Evolutionary conservation across 2,329 filamentous ascomycete species (phyloP).

Genomic region (Exophiala sp.): DNA sequence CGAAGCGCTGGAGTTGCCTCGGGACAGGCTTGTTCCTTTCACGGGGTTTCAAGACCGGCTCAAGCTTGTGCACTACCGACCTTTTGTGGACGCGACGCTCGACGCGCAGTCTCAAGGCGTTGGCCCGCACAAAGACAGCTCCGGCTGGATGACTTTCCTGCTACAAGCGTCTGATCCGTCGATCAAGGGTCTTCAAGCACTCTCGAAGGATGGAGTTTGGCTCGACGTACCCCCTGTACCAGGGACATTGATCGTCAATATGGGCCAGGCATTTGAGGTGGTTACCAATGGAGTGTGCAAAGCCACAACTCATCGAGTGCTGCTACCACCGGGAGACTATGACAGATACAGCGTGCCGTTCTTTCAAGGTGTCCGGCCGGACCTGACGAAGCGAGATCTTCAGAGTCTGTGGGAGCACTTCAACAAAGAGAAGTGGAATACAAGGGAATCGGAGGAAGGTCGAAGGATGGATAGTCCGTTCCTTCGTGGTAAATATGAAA

Average conservation of each 20-base stretch:
- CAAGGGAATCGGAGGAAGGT: conserved; percentile 37
- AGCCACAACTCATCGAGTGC: conserved; percentile 42
- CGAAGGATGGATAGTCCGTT: conserved; percentile 49
- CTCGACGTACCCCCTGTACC: conserved; percentile 43
- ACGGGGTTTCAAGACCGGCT: conserved; percentile 57
- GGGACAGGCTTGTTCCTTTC: conserved; percentile 51
- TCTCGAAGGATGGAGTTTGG: conserved; percentile 46
- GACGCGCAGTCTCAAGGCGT: conserved; percentile 50
- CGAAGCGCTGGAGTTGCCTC: conserved; percentile 50
- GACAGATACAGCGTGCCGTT: conserved; percentile 44
- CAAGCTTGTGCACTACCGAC: conserved; percentile 38
- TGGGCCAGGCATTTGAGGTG: conserved; percentile 44
- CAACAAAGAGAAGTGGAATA: conserved; percentile 12
- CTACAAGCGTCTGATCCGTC: conserved; percentile 56
- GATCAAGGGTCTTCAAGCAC: conserved; percentile 45
- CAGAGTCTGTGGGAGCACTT: conserved; percentile 42
- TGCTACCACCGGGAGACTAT: conserved; percentile 37
- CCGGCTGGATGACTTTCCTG: conserved; percentile 56
- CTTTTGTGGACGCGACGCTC: conserved; percentile 17
- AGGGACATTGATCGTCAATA: conserved; percentile 47
- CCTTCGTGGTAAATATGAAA: conserved; percentile 49
- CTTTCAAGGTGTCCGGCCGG: conserved; percentile 50
- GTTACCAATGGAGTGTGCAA: conserved; percentile 44
- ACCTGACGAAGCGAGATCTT: conserved; percentile 44
- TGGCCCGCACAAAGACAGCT: conserved; percentile 51